Percentiles rank a stretch among this genome's conserved stretches.
phyloP scores from a whole-genome alignment of 169 alveolate species.

The Pseudocohnilembus persalinus region DNA sequence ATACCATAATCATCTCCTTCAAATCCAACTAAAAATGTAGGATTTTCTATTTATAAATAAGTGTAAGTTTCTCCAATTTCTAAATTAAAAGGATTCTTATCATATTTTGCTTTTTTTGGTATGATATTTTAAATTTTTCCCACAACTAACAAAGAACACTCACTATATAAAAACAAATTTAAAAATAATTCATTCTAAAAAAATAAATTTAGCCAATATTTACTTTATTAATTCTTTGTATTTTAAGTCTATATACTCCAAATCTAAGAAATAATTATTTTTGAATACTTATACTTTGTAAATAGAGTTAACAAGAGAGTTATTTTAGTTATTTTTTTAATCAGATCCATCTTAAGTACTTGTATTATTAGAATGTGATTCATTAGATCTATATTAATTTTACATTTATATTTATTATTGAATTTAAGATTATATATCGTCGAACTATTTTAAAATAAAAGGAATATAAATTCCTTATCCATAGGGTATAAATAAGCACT shows the following conservation, averaged over 20 bases:
- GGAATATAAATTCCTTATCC: neutral
- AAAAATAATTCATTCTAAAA: too few species aligned
- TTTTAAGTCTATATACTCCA: neutral
- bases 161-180: neutral
- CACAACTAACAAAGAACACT: neutral
- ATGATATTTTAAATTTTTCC: neutral
- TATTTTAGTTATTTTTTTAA: too few species aligned
- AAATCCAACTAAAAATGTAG: neutral
- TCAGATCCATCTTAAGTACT: too few species aligned
- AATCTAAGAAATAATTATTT: neutral
- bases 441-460: neutral
- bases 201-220: too few species aligned
- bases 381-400: too few species aligned
- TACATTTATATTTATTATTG: too few species aligned
- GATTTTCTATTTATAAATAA: neutral
- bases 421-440: too few species aligned
- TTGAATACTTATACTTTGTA: neutral
- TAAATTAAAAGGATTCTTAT: neutral
- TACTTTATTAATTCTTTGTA: neutral
- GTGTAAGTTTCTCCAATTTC: neutral
- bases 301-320: neutral
- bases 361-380: too few species aligned
- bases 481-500: neutral
- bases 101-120: neutral
- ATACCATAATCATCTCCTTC: neutral